Percentiles rank a stretch among this genome's conserved stretches.
Conservation (phyloP, 208 protist species). For the Porcisia deanei region DNA sequence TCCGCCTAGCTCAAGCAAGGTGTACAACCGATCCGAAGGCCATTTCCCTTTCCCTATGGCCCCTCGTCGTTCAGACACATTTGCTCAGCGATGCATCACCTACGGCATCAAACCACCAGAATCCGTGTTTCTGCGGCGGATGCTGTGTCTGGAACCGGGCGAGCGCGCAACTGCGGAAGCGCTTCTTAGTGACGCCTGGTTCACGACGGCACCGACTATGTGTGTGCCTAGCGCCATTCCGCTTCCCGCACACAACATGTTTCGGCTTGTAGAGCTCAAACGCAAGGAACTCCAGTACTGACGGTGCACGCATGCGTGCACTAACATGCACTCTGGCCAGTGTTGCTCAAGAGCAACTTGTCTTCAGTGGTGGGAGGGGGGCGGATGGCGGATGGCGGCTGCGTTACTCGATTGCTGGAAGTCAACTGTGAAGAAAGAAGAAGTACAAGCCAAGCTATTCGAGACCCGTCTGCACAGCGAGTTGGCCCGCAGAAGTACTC, state of each 20-base stretch:
- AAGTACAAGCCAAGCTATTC: not conserved
- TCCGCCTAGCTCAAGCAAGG: slow-evolving; percentile 38
- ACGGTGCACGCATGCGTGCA: not conserved
- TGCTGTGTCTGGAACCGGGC: slow-evolving; percentile 77
- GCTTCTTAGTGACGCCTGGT: slow-evolving; percentile 75
- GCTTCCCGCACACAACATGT: slow-evolving; percentile 64
- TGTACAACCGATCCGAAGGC: slow-evolving; percentile 40
- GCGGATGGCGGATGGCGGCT: not conserved
- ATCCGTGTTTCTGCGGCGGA: slow-evolving; percentile 56
- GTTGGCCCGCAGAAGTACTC: not conserved
- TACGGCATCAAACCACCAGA: slow-evolving; percentile 46
- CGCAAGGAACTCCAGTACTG: slow-evolving; percentile 17
- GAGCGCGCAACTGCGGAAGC: slow-evolving; percentile 50
- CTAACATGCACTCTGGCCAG: not conserved
- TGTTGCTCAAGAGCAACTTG: not conserved
- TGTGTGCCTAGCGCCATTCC: slow-evolving; percentile 63
- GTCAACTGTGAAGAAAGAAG: not conserved
- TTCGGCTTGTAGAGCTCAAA: slow-evolving; percentile 64
- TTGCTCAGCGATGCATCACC: slow-evolving; percentile 53
- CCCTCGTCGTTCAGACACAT: slow-evolving; percentile 38
- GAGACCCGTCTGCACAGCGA: no score
- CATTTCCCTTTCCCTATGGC: slow-evolving; percentile 24
- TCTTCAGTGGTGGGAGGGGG: not conserved
- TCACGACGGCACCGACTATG: slow-evolving; percentile 52
- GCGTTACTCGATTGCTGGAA: not conserved